Conservation (phyloP, 2,329 filamentous ascomycete genomes). For the Hyphodiscus sp. region DNA sequence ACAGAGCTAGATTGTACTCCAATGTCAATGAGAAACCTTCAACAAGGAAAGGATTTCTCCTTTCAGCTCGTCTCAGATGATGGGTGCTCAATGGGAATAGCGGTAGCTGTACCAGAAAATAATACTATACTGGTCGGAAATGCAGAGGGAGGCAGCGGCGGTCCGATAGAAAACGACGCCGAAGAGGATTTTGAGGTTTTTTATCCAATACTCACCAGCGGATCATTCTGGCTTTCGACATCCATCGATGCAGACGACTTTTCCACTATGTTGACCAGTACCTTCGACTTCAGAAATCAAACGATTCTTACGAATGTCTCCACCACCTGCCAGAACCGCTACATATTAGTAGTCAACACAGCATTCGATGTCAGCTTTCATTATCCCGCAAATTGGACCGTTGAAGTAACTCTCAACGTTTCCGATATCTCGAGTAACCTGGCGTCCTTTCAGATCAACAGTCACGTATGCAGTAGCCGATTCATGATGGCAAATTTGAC, state of each 20-base stretch:
- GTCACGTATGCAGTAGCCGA: neutral
- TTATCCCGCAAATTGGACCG: neutral
- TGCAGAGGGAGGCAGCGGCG: too few species aligned
- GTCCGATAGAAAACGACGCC: neutral
- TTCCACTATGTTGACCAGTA: neutral
- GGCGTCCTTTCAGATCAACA: neutral
- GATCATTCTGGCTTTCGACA: neutral
- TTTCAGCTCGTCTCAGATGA: constrained; percentile 10
- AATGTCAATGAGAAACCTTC: constrained; percentile 2
- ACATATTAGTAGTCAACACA: neutral
- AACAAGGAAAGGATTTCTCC: neutral
- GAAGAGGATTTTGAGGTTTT: neutral
- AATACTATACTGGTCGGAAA: neutral
- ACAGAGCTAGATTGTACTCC: constrained; percentile 5
- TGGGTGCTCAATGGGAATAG: constrained; percentile 10
- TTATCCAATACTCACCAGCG: neutral
- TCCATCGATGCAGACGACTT: neutral
- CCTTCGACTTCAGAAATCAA: neutral
- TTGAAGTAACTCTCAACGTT: neutral
- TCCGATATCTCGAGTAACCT: neutral
- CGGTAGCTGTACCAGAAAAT: neutral
- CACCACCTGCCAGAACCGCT: neutral
- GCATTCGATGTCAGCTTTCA: neutral
- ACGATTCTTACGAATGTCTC: neutral
- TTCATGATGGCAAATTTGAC: constrained; percentile 2